A percentile compares a stretch with the other conserved stretches of the same genome.
Conservation (phyloP, 2,329 filamentous ascomycete genomes). For the Fusarium sarcochroum region DNA sequence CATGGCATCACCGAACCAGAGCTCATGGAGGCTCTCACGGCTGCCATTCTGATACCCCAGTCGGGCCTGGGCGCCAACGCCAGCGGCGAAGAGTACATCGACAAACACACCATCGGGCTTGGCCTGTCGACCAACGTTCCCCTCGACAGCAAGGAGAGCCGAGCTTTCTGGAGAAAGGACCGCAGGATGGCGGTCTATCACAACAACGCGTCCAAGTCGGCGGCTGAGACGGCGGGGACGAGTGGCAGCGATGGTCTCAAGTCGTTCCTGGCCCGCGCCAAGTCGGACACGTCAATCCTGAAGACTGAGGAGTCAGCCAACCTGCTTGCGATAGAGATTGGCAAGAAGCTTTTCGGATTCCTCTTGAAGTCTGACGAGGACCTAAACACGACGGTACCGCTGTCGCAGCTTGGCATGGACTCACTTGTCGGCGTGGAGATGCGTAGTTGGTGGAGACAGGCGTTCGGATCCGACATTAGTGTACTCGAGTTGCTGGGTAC, state of each 20-base stretch:
- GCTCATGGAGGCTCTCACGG: slow-evolving; percentile 1
- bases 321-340: slow-evolving; percentile 1
- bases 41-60: not conserved
- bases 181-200: slow-evolving; percentile 14
- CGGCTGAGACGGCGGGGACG: not conserved
- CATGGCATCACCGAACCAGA: slow-evolving; percentile 1
- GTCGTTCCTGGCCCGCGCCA: not conserved
- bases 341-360: slow-evolving; percentile 4
- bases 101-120: not conserved
- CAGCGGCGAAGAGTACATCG: not conserved
- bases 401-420: slow-evolving; percentile 6
- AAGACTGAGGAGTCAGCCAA: not conserved
- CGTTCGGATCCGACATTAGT: slow-evolving; percentile 2
- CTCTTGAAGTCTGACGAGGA: slow-evolving; percentile 2
- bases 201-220: not conserved
- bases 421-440: slow-evolving; percentile 9
- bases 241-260: not conserved
- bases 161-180: slow-evolving; percentile 6
- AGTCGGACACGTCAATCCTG: not conserved
- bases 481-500: slow-evolving; percentile 7
- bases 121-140: not conserved
- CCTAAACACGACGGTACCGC: slow-evolving; percentile 3
- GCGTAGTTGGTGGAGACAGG: slow-evolving; percentile 9
- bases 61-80: not conserved
- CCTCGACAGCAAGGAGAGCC: slow-evolving; percentile 1